Conservation (phyloP, 1,284 basidiomycete species). For the Trichosporon faecale region DNA sequence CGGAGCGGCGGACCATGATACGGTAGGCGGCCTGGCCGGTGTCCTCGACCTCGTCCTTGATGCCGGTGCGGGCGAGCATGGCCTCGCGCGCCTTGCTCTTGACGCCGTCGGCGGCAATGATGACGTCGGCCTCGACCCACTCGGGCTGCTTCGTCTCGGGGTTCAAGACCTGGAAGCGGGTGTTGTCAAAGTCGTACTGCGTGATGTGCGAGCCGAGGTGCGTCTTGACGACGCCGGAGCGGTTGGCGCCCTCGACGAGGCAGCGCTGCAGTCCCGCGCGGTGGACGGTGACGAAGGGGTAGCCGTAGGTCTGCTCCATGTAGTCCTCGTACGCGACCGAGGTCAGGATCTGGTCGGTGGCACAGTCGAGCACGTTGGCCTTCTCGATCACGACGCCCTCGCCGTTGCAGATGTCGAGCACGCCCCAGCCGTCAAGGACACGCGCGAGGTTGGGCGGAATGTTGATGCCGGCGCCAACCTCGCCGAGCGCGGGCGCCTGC, state of each 20-base stretch:
- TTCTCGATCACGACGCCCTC: conserved; percentile 40
- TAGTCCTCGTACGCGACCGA: conserved; percentile 37
- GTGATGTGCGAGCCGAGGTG: conserved; percentile 38
- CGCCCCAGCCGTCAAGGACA: conserved; percentile 35
- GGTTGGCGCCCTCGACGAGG: conserved; percentile 34
- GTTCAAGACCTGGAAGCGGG: conserved; percentile 33
- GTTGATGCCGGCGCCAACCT: conserved; percentile 46
- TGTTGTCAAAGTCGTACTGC: conserved; percentile 43
- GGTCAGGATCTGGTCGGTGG: conserved; percentile 39
- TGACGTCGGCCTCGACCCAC: conserved; percentile 48
- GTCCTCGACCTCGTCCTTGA: conserved; percentile 47
- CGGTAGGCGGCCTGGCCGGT: conserved; percentile 53
- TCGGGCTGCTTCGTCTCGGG: conserved; percentile 21
- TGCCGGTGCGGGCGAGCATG: conserved; percentile 42
- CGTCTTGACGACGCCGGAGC: conserved; percentile 38
- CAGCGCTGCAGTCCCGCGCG: conserved; percentile 45
- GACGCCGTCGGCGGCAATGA: conserved; percentile 50
- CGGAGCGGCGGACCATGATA: conserved; percentile 43
- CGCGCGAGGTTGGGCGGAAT: conserved; percentile 42
- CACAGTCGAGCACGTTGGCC: conserved; percentile 41
- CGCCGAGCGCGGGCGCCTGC: conserved; percentile 33
- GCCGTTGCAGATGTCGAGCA: conserved; percentile 29
- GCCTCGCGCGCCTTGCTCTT: conserved; percentile 41
- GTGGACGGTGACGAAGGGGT: conserved; percentile 44
- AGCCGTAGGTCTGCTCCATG: conserved; percentile 40